These are phyloP conservation scores for Phytophthora pisi DNA, from an alignment of 352 stramenopile species.

Conservation along the genomic window DNA sequence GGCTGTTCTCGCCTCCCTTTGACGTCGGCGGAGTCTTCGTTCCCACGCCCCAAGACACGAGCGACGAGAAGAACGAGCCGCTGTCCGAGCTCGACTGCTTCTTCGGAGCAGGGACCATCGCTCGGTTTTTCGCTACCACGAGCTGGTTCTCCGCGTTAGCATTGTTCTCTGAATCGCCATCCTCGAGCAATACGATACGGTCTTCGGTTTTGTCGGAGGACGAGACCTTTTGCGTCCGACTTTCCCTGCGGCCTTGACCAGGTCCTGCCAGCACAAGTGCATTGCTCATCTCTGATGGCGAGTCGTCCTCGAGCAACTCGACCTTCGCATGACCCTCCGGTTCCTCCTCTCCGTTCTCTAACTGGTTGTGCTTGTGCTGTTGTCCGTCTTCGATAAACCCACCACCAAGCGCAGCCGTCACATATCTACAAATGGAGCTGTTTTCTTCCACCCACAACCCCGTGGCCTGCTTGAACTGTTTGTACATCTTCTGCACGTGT, in stretches of 20 bases:
- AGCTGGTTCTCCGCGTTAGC: constrained; percentile 46
- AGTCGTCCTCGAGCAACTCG: constrained; percentile 46
- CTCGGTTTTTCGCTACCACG: constrained; percentile 45
- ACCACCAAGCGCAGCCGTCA: constrained; percentile 67
- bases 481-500: constrained; percentile 87
- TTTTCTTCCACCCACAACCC: constrained; percentile 89
- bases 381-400: constrained; percentile 64
- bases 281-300: constrained; percentile 32
- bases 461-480: constrained; percentile 85
- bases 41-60: constrained; percentile 73
- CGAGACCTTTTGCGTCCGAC: constrained; percentile 24
- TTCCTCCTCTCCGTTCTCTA: constrained; percentile 42
- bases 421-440: constrained; percentile 80
- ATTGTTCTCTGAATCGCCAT: constrained; percentile 40
- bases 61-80: constrained; percentile 42
- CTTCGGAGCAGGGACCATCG: constrained; percentile 28
- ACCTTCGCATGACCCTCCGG: constrained; percentile 43
- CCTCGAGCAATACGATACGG: constrained; percentile 45
- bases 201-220: constrained; percentile 22
- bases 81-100: constrained; percentile 41
- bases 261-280: constrained; percentile 42
- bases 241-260: constrained; percentile 3
- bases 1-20: constrained; percentile 43
- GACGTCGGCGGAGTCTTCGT: constrained; percentile 49
- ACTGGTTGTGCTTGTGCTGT: constrained; percentile 33